These are phyloP conservation scores for Saturnispora dispora DNA, from an alignment of 805 yeast species.

Conservation along the genomic window DNA sequence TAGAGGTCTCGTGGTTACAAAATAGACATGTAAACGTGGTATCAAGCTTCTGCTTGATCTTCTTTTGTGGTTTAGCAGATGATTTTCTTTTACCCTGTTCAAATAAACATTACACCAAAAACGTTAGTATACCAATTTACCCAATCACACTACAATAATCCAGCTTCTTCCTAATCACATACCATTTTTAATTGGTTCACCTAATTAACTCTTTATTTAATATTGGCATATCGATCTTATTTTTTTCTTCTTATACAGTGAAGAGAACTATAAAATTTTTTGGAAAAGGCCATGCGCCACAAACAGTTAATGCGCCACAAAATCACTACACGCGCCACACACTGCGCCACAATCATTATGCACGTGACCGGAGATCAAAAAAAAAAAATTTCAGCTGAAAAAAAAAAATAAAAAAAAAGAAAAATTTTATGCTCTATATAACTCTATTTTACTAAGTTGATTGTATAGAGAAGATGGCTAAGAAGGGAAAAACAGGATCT, in stretches of 20 bases:
- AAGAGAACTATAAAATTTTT: neutral
- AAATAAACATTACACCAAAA: neutral
- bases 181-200: neutral
- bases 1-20: conserved; percentile 92
- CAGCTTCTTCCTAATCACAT: neutral
- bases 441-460: neutral
- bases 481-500: conserved; percentile 8
- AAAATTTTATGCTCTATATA: neutral
- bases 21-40: conserved; percentile 83
- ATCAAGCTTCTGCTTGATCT: conserved; percentile 69
- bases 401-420: neutral
- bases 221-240: neutral
- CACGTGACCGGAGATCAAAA: neutral
- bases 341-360: neutral
- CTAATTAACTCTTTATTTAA: neutral
- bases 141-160: neutral
- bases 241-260: neutral
- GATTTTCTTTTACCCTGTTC: conserved; percentile 54
- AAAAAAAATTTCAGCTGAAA: conserved; percentile 1
- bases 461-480: conserved; percentile 1
- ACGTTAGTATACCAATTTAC: neutral
- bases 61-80: conserved; percentile 71
- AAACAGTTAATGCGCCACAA: neutral
- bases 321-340: neutral
- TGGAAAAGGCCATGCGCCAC: neutral